A percentile compares a stretch with the other conserved stretches of the same genome.
Conservation (phyloP, 1,139 yeast genomes). For the Entelexis paramagnoliae region DNA sequence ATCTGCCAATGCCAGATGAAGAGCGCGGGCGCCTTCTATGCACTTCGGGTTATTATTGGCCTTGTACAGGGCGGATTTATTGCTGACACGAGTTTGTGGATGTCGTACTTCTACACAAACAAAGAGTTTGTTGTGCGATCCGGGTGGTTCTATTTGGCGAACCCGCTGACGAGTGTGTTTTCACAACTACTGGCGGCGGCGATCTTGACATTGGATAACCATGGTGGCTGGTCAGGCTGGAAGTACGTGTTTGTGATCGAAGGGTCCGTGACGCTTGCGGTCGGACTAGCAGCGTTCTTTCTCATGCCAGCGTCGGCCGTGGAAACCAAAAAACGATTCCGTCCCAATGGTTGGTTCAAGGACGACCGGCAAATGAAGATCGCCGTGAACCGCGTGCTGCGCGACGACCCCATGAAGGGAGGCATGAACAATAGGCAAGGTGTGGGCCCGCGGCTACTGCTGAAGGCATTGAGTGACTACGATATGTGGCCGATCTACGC, state of each 20-base stretch:
- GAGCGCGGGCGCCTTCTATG: conserved; percentile 34
- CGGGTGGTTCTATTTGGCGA: conserved; percentile 43
- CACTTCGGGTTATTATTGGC: conserved; percentile 42
- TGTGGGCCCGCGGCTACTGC: too few relatives aligned
- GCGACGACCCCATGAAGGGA: conserved; percentile 63
- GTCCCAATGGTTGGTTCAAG: conserved; percentile 52
- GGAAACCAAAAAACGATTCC: conserved; percentile 41
- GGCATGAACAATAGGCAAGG: conserved; percentile 44
- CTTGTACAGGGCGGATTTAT: conserved; percentile 49
- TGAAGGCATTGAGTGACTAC: too few relatives aligned
- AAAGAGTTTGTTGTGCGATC: conserved; percentile 42
- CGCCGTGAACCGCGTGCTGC: conserved; percentile 48
- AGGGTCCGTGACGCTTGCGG: conserved; percentile 45
- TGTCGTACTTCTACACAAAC: conserved; percentile 47
- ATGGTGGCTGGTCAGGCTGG: conserved; percentile 45
- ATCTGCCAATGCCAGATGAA: conserved; percentile 38
- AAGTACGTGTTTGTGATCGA: conserved; percentile 56
- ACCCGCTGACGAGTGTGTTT: conserved; percentile 33
- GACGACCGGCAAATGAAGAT: conserved; percentile 52
- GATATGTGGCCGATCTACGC: conserved; percentile 39
- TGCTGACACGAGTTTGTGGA: conserved; percentile 46
- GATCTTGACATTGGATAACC: conserved; percentile 34
- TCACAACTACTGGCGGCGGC: conserved; percentile 34
- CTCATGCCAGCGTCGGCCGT: conserved; percentile 56
- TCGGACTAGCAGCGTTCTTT: conserved; percentile 45